Evolutionary conservation across 169 alveolate genomes (phyloP).

Genomic region (Eimeria sp.): DNA sequence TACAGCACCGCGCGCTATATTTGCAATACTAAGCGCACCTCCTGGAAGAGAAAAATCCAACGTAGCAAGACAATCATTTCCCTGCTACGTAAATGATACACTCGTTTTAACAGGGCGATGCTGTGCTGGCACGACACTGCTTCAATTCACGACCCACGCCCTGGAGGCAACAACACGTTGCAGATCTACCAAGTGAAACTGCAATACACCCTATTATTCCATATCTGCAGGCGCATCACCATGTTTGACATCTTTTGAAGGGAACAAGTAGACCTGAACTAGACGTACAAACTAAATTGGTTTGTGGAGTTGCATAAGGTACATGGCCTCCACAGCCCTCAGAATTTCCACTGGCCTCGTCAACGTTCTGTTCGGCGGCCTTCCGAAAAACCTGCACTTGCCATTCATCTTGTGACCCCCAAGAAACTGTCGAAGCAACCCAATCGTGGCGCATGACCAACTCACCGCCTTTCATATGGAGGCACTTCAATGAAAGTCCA

Average conservation of each 20-base stretch:
- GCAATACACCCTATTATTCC: not conserved
- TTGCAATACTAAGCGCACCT: not conserved
- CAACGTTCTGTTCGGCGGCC: not conserved
- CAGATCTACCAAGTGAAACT: not conserved
- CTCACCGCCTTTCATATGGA: not conserved
- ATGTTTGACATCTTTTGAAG: not conserved
- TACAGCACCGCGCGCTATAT: not conserved
- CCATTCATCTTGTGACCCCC: not conserved
- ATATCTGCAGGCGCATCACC: not conserved
- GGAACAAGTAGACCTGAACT: not conserved
- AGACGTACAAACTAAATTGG: not conserved
- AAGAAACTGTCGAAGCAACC: not conserved
- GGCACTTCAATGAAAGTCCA: not conserved
- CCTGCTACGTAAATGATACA: not conserved
- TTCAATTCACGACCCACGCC: not conserved
- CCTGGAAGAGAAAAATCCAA: not conserved
- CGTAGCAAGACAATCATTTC: not conserved
- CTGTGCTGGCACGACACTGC: not conserved
- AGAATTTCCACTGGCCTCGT: not conserved
- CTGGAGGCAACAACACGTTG: not conserved
- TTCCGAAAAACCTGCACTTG: not conserved
- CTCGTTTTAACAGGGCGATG: not conserved
- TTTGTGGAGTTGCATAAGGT: not conserved
- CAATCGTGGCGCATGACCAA: not conserved
- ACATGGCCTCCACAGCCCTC: not conserved